These are phyloP conservation scores for Agaricus blazei DNA, from an alignment of 768 basidiomycete species.

Conservation along the genomic window DNA sequence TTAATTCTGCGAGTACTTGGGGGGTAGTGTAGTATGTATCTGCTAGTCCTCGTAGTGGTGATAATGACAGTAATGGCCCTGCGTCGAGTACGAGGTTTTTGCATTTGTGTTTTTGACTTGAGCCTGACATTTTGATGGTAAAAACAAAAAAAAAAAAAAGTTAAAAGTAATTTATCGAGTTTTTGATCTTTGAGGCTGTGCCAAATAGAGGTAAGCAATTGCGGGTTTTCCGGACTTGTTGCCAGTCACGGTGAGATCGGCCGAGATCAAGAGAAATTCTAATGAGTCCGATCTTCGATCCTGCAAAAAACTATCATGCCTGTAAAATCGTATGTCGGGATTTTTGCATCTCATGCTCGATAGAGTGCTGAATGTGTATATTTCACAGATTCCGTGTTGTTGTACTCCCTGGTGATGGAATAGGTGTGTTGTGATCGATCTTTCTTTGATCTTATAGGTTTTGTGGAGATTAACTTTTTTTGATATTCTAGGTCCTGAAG, in stretches of 20 bases:
- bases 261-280: not conserved
- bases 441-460: not conserved
- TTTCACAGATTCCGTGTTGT: constrained; percentile 74
- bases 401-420: constrained; percentile 94
- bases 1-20: constrained; percentile 84
- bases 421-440: constrained; percentile 49
- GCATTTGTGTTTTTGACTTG: constrained; percentile 40
- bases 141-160: not conserved
- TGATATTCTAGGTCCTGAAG: constrained; percentile 68
- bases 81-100: constrained; percentile 89
- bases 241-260: not conserved
- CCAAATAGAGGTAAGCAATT: no score
- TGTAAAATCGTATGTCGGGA: constrained; percentile 35
- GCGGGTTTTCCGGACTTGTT: no score
- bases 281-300: not conserved
- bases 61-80: constrained; percentile 84
- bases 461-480: constrained; percentile 7
- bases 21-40: constrained; percentile 84
- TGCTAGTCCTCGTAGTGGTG: constrained; percentile 86
- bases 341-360: not conserved
- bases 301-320: constrained; percentile 27
- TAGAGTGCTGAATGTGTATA: not conserved
- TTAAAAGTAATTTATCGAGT: no score
- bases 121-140: constrained; percentile 13
- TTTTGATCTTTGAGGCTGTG: no score